Evolutionary conservation across 208 protist species (phyloP), one percentile per base, ranked within the genome.

Genomic region (Crithidia mellificae): DNA sequence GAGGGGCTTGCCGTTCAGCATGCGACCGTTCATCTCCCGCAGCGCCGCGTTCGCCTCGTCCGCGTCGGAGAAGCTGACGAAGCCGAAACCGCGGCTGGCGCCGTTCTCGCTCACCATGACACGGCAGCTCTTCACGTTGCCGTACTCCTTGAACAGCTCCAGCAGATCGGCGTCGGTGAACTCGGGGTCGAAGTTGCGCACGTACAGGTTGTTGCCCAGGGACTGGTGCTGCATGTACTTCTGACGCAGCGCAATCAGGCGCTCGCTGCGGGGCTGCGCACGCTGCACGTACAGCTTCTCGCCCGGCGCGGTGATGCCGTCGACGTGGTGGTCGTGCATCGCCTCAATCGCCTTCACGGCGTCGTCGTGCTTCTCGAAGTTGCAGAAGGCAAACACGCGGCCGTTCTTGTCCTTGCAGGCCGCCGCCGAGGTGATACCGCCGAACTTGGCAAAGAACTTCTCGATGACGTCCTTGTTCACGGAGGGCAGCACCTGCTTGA

Each of bases 51-150:
- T 95, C 14, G 99, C 98, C 77, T 99, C 96, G 73, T 99, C 98
- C 29, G 95, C 87, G 52, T 91, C 96, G 72, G 98, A 93, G 81
- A 98, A 99, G 74, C 99, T 98, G 19, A 99, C 98, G 67, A 99
- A 99, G 57, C 98, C 98, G 74, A 99, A 99, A 63, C 98, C 98
- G 64, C 91, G 91, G 71, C 92, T 98, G 27, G 90, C 91, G n/a
- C 97, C 97, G 55, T 84, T 91, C n/a, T 86, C 77, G 72, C 94
- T 90, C 49, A 78, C 85, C 86, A 93, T 91, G 53, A 99, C 95
- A 74, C 99, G 99, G 90, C 98, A 99, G 55, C 98, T 99, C 57
- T 99, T 93, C 70, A 99, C 99, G 44, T 92, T 93, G 52, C 98
- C 98, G 77, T 99, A 99, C 50, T 91, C 88, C 59, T 91, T 93